Base-by-base conservation (phyloP, 2,329 filamentous ascomycete species). In the Metarhizium brunneum region DNA sequence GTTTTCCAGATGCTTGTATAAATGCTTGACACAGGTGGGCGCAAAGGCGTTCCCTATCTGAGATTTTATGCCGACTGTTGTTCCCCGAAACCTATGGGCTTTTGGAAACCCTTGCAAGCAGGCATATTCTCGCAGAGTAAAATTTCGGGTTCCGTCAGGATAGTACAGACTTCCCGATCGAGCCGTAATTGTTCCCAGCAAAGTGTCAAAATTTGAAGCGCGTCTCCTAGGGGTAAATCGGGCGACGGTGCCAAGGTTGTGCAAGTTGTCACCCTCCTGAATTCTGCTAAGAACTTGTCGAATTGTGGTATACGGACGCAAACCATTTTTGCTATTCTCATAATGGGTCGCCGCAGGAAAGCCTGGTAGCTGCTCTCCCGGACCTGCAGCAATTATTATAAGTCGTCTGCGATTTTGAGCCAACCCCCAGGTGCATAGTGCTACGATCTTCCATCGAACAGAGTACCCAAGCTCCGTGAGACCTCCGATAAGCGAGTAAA, bases 21-120 rank as follows among this genome's bases (percentile, higher is more conserved):
- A 62, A 0, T 76, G 68, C 30, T 70, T 69, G 2, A 82, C 82
- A 0, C 79, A 77, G 32, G 71, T 71, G 0, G 88, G 82, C 0
- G 90, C 87, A 16, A 92, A 90, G 0, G 88, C 89, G 63, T 94
- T 92, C 0, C 89, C 89, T 59, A 92, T 88, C 65, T 91, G 87
- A 59, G 75, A 79, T 60, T 79, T 79, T 16, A 81, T 70, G 14
- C 64, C 67, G 0, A 66, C 69, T 18, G 68, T 66, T 0, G 67
- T 72, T 0, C 69, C 70, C 0, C 70, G 58, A 63, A 92, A 92
- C 0, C 67, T 66, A 65, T 89, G 86, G 2, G 71, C 65, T 0
- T 70, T 57, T 0, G 87, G 86, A 53, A 94, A 94, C 0, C 84
- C 85, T 60, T 90, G 86, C 0, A 94, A 66, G 2, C 76, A 76